Evolutionary conservation across 305 asterid genomes (phyloP), one percentile per base, ranked within the genome.

Genomic region (Rubia tinctorum): DNA sequence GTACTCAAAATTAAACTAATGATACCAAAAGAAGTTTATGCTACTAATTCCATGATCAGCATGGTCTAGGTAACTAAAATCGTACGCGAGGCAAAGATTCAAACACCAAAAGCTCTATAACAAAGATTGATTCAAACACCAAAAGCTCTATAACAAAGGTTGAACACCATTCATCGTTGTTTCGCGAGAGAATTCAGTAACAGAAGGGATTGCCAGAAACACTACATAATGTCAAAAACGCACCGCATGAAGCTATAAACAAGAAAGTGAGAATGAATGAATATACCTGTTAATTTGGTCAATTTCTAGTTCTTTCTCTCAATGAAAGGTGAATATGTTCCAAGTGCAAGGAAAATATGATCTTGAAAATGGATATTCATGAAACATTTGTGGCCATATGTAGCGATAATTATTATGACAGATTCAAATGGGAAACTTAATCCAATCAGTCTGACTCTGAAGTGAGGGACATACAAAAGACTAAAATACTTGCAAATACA

Each of bases 331-430:
- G 75, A 71, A 20, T 18, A 42, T 9, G 39, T 58, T 44, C 44
- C 25, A 60, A 45, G 25, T 58, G 67, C 58, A 51, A 49, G 71
- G 43, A 60, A 42, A 61, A 23, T 40, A 45, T 45, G 71, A 73
- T 76, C 70, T 79, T 71, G 71, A 66, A 56, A 68, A 55, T 34
- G 58, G 60, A 61, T 68, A 66, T 17, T 65, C 40, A 67, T 62
- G 71, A 71, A 56, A 15, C 37, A 71, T 45, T 44, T 74, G 60
- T 65, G 67, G 68, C 49, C 37, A 49, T 23, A 39, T 40, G 53
- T 47, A 25, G 37, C 71, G 37, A 30, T 13, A 62, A 23, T 23
- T 23, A 70, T 65, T 30, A 71, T 27, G 76, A 42, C 55, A 53
- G 73, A 62, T 37, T 45, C 58, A 6, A 70, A 65, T 67, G 59